These are phyloP conservation scores for Cryptococcus sp. DNA, from an alignment of 1,284 basidiomycete genomes.

Conservation along the genomic window DNA sequence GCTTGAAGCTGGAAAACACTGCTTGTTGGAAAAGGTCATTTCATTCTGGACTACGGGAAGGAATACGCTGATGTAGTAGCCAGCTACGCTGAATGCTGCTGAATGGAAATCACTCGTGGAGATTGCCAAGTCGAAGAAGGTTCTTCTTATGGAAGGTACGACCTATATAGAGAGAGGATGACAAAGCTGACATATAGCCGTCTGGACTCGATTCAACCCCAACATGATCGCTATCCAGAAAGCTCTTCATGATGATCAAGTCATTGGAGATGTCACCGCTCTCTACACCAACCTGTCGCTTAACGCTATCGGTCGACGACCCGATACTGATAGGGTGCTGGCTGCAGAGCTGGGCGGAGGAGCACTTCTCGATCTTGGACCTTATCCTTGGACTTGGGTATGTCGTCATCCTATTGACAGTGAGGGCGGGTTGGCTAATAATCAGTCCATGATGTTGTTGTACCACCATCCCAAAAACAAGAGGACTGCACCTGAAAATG, in stretches of 20 bases:
- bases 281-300: constrained; percentile 41
- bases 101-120: constrained; percentile 47
- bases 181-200: constrained; percentile 17
- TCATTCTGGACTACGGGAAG: neutral
- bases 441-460: constrained; percentile 30
- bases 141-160: constrained; percentile 48
- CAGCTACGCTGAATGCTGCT: constrained; percentile 49
- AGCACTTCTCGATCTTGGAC: constrained; percentile 51
- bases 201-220: constrained; percentile 49
- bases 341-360: constrained; percentile 51
- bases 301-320: constrained; percentile 14
- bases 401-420: constrained; percentile 6
- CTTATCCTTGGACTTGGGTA: constrained; percentile 39
- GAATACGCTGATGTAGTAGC: constrained; percentile 21
- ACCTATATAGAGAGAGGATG: neutral
- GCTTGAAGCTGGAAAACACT: constrained; percentile 49
- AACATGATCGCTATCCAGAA: constrained; percentile 39
- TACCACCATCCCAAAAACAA: constrained; percentile 38
- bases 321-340: constrained; percentile 44
- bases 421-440: too few species aligned
- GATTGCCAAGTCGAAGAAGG: constrained; percentile 42
- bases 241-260: constrained; percentile 34
- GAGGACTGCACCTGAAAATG: constrained; percentile 21
- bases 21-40: constrained; percentile 47
- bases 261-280: constrained; percentile 40